Base-by-base conservation (phyloP, 2,329 filamentous ascomycete species). In the Teratosphaeriaceae sp. region DNA sequence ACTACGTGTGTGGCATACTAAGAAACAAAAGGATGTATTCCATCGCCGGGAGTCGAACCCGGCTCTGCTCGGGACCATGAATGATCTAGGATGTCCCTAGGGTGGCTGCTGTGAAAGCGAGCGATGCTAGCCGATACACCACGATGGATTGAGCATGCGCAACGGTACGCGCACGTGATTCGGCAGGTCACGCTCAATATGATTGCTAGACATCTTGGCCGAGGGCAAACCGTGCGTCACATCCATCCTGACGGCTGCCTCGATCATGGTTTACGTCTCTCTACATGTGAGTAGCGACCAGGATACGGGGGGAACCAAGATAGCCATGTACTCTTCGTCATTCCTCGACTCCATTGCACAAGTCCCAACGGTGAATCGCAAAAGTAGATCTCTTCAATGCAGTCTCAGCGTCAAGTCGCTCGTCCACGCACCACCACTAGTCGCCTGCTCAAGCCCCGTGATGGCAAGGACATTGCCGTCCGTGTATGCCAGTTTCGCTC, bases 1-100 rank as follows among this genome's bases (percentile, higher is more conserved):
- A n/a, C n/a, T n/a, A n/a, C n/a, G n/a, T n/a, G n/a, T n/a, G n/a
- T n/a, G n/a, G n/a, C n/a, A n/a, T n/a, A n/a, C n/a, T n/a, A n/a
- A n/a, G n/a, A n/a, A n/a, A n/a, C n/a, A n/a, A n/a, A n/a, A n/a
- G n/a, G n/a, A n/a, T n/a, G n/a, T n/a, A n/a, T n/a, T n/a, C n/a
- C n/a, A n/a, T n/a, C n/a, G n/a, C 43, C 43, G 43, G 43, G 43
- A 45, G 38, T 45, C 43, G 43, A 46, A 46, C 43, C 43, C 43
- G 43, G 43, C 43, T 46, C 43, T 46, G 34, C 43, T 29, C 43
- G 43, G 43, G 12, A 22, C 38, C 21, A 22, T 33, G 15, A 21
- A 24, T n/a, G n/a, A n/a, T n/a, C n/a, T n/a, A n/a, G n/a, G n/a
- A n/a, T n/a, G n/a, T n/a, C n/a, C n/a, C n/a, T n/a, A n/a, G n/a